A percentile compares a stretch with the other conserved stretches of the same genome.
These are phyloP conservation scores for Coelastrella sp. DNA, from an alignment of 139 green algal genomes.

Conservation along the genomic window DNA sequence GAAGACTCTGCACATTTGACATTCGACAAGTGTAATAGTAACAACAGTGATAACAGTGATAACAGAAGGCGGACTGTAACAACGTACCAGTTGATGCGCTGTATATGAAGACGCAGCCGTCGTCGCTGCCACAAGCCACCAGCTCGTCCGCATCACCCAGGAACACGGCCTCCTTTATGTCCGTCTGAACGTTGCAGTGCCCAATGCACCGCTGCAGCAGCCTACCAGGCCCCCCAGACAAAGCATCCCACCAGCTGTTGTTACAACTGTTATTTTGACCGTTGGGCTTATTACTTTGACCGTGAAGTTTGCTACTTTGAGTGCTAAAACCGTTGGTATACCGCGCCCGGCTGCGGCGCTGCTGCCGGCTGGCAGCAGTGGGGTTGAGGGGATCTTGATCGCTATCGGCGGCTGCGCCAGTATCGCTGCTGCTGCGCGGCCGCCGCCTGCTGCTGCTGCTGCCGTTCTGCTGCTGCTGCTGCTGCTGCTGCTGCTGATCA, in stretches of 20 bases:
- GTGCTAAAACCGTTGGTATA: not conserved
- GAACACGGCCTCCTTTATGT: conserved; percentile 92
- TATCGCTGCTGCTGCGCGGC: conserved; percentile 16
- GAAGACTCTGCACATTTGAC: too few relatives aligned
- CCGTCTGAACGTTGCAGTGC: conserved; percentile 86
- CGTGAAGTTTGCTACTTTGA: too few relatives aligned
- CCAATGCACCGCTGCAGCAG: conserved; percentile 74
- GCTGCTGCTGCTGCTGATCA: conserved; percentile 26
- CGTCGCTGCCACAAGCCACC: conserved; percentile 84
- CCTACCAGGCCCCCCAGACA: conserved; percentile 52
- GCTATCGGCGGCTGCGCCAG: not conserved
- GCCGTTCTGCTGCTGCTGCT: conserved; percentile 11
- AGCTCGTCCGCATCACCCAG: conserved; percentile 71
- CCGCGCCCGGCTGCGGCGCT: not conserved
- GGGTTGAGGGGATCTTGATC: not conserved
- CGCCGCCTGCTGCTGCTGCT: conserved; percentile 10
- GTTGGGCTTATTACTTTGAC: not conserved
- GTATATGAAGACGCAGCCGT: conserved; percentile 88
- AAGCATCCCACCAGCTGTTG: conserved; percentile 14
- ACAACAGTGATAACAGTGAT: too few relatives aligned
- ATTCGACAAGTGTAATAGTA: too few relatives aligned
- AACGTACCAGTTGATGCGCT: conserved; percentile 58
- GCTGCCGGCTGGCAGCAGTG: not conserved
- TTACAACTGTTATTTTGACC: not conserved
- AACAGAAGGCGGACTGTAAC: not conserved